These are phyloP conservation scores for Pseudogymnoascus sp. DNA, from an alignment of 2,329 filamentous ascomycete species.

Conservation along the genomic window DNA sequence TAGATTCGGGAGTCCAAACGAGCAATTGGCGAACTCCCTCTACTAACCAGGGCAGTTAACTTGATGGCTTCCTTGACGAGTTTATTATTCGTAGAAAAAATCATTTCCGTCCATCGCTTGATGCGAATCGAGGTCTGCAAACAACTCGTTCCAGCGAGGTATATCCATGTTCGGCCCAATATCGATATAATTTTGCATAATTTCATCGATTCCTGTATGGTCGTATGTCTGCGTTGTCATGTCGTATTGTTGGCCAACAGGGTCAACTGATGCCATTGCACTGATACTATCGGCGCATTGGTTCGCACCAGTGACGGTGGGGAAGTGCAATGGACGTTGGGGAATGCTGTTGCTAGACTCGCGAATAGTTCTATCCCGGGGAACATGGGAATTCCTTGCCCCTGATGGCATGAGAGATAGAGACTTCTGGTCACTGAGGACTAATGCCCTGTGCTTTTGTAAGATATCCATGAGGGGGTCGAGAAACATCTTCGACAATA, in stretches of 20 bases:
- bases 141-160: constrained; percentile 1
- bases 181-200: constrained; percentile 5
- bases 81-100: not conserved
- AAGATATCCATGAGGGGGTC: constrained; percentile 27
- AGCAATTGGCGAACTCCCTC: not conserved
- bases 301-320: not conserved
- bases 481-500: constrained; percentile 25
- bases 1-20: not conserved
- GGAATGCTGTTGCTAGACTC: not conserved
- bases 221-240: not conserved
- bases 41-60: not conserved
- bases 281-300: not conserved
- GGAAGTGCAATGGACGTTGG: not conserved
- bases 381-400: not conserved
- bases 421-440: not conserved
- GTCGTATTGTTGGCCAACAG: not conserved
- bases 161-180: constrained; percentile 4
- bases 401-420: not conserved
- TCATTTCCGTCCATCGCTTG: constrained; percentile 1
- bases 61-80: not conserved
- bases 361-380: not conserved
- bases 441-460: constrained; percentile 15
- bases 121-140: constrained; percentile 5
- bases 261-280: not conserved
- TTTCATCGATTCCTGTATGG: not conserved